A percentile compares a stretch with the other conserved stretches of the same genome.
These are phyloP conservation scores for Globisporangium canariense DNA, from an alignment of 352 stramenopile genomes.

Conservation along the genomic window DNA sequence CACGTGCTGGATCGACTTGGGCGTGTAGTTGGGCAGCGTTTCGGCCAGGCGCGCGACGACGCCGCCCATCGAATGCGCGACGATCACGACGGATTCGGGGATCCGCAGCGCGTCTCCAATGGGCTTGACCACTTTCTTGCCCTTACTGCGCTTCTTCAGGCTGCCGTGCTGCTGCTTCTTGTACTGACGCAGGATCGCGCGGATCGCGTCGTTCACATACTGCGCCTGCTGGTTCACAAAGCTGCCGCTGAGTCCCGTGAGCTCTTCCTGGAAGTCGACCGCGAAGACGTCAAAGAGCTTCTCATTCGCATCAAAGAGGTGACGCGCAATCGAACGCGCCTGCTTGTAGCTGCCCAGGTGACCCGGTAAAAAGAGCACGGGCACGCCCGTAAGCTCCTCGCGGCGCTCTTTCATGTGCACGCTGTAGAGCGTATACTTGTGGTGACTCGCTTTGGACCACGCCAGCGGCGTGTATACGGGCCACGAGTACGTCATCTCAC, in stretches of 20 bases:
- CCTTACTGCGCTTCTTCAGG: conserved; percentile 17
- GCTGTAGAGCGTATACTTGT: conserved; percentile 65
- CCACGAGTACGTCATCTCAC: conserved; percentile 86
- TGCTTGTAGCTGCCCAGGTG: conserved; percentile 87
- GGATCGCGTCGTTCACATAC: conserved; percentile 73
- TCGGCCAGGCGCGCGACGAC: conserved; percentile 64
- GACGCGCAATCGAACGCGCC: conserved; percentile 67
- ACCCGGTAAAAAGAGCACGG: conserved; percentile 80
- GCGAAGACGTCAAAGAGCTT: conserved; percentile 78
- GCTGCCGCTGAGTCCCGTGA: conserved; percentile 63
- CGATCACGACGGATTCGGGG: conserved; percentile 65
- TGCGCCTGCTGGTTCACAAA: conserved; percentile 67
- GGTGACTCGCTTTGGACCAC: conserved; percentile 34
- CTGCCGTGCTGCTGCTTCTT: conserved; percentile 35
- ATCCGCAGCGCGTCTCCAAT: conserved; percentile 2
- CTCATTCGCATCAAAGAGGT: conserved; percentile 58
- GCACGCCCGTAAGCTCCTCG: conserved; percentile 50
- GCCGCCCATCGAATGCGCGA: conserved; percentile 85
- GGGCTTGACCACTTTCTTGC: conserved; percentile 14
- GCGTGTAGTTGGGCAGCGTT: conserved; percentile 71
- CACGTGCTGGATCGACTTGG: conserved; percentile 72
- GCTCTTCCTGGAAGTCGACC: conserved; percentile 72
- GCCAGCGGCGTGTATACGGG: conserved; percentile 68
- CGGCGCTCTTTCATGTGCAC: conserved; percentile 66
- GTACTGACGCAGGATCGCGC: conserved; percentile 72